These are phyloP conservation scores for Populus davidiana DNA, from an alignment of 345 rosid genomes.

Conservation along the genomic window DNA sequence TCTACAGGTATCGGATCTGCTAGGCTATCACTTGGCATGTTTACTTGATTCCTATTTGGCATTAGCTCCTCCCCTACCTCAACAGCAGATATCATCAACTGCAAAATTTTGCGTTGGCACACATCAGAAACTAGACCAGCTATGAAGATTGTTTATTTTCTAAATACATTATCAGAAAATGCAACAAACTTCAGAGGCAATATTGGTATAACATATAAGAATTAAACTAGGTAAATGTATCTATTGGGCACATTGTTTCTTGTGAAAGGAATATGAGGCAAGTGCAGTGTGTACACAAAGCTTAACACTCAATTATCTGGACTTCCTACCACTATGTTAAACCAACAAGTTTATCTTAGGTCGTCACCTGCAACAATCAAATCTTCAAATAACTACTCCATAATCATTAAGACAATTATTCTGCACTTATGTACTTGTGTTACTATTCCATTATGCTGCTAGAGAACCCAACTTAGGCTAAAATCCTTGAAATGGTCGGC, in stretches of 20 bases:
- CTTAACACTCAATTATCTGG: background rate
- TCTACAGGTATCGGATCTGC: constrained; percentile 3
- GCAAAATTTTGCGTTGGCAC: constrained; percentile 4
- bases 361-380: background rate
- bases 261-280: too few relatives aligned
- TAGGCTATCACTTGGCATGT: background rate
- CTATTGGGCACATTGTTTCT: too few relatives aligned
- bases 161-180: background rate
- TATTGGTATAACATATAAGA: background rate
- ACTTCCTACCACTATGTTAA: background rate
- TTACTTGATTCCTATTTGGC: constrained; percentile 30
- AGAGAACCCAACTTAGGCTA: background rate
- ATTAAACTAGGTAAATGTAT: too few relatives aligned
- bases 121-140: background rate
- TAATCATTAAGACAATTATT: background rate
- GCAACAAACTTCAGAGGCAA: background rate
- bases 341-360: background rate
- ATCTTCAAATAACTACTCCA: background rate
- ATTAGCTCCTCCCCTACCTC: constrained; percentile 36
- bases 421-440: background rate
- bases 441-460: background rate
- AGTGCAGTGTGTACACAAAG: too few relatives aligned
- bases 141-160: background rate
- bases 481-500: background rate
- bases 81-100: constrained; percentile 35